These are phyloP conservation scores for Aciculosporium take DNA, from an alignment of 2,329 filamentous ascomycete species.

Conservation along the genomic window DNA sequence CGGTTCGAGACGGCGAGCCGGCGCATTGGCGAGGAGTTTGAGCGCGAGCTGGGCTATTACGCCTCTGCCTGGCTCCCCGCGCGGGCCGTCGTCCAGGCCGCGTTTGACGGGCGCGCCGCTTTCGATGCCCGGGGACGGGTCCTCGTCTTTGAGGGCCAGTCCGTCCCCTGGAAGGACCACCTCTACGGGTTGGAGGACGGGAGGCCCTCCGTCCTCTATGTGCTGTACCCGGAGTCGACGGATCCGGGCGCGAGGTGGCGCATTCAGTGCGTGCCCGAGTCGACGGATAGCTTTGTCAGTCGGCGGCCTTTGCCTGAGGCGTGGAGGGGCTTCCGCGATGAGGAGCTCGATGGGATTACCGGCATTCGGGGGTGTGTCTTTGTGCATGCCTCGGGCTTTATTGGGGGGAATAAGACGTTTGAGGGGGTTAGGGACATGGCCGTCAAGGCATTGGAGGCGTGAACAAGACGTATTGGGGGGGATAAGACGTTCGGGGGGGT, in stretches of 20 bases:
- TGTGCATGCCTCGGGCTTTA: slow-evolving; percentile 89
- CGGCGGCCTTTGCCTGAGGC: slow-evolving; percentile 79
- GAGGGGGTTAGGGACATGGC: slow-evolving; percentile 83
- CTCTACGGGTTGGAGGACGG: slow-evolving; percentile 70
- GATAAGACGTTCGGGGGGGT: slow-evolving; percentile 85
- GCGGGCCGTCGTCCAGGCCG: slow-evolving; percentile 59
- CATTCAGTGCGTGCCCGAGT: slow-evolving; percentile 78
- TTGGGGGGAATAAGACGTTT: slow-evolving; percentile 85
- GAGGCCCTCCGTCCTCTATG: slow-evolving; percentile 55
- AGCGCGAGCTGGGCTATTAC: slow-evolving; percentile 65
- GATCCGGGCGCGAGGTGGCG: slow-evolving; percentile 73
- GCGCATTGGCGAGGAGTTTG: slow-evolving; percentile 83
- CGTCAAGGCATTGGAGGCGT: slow-evolving; percentile 55
- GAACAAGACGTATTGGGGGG: slow-evolving; percentile 88
- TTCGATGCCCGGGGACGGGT: slow-evolving; percentile 64
- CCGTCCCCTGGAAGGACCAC: slow-evolving; percentile 93
- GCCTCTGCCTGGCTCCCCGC: slow-evolving; percentile 74
- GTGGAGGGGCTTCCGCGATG: slow-evolving; percentile 85
- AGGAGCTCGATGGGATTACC: slow-evolving; percentile 60
- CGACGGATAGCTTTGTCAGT: slow-evolving; percentile 78
- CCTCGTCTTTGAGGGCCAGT: slow-evolving; percentile 61
- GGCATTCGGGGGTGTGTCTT: slow-evolving; percentile 70
- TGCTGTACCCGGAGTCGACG: slow-evolving; percentile 77
- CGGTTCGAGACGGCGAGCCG: slow-evolving; percentile 64
- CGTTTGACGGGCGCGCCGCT: slow-evolving; percentile 54